Conservation (phyloP, 768 basidiomycete genomes). For the Pulveroboletus sp. region DNA sequence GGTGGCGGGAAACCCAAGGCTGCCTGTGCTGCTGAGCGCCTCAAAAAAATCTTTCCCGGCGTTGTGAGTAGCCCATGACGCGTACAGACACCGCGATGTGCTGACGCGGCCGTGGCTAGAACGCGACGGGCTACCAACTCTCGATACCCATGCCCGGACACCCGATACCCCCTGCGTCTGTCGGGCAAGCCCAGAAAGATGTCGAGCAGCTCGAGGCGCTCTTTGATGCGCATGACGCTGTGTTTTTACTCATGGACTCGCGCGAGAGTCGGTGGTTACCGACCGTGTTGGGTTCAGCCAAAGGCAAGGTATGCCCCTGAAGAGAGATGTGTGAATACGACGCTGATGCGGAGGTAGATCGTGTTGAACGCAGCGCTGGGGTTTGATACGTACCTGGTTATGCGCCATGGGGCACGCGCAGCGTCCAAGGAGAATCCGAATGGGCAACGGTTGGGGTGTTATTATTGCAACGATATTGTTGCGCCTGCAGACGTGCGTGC, state of each 20-base stretch:
- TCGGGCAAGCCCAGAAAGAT: constrained; percentile 61
- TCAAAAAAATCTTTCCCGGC: constrained; percentile 91
- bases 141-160: constrained; percentile 98
- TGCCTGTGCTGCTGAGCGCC: constrained; percentile 76
- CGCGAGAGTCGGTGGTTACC: constrained; percentile 96
- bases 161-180: constrained; percentile 63
- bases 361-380: constrained; percentile 94
- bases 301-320: constrained; percentile 55
- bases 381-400: constrained; percentile 94
- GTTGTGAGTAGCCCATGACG: constrained; percentile 54
- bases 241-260: constrained; percentile 98
- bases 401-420: constrained; percentile 83
- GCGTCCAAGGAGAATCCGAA: constrained; percentile 14
- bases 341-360: constrained; percentile 47
- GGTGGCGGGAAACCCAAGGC: constrained; percentile 94
- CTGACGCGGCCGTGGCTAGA: constrained; percentile 41
- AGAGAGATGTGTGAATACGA: background rate
- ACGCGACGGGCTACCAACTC: constrained; percentile 74
- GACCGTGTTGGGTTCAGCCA: constrained; percentile 79
- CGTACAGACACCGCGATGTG: too few species aligned
- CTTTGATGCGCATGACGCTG: constrained; percentile 81
- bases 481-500: constrained; percentile 85
- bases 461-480: constrained; percentile 98
- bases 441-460: constrained; percentile 72
- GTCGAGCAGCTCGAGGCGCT: constrained; percentile 72